Evolutionary conservation across 164 flowering plant species (phyloP).

Genomic region (Paratinospora sagittata): DNA sequence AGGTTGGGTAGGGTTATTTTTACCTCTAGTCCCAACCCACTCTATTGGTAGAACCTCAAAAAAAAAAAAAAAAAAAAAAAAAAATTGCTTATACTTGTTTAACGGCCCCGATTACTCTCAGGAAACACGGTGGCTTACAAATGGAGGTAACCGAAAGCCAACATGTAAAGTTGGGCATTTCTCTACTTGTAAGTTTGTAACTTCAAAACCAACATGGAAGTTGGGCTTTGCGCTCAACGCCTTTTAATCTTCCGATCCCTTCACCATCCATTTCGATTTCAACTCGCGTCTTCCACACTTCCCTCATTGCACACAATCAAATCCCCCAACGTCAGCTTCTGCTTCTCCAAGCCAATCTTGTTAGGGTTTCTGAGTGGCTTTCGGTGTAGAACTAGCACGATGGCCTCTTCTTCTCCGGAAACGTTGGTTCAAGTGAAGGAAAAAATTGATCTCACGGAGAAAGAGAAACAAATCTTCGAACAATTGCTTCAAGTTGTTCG

Average conservation of each 20-base stretch:
- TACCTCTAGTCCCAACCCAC: too few relatives aligned
- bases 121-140: too few relatives aligned
- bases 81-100: too few relatives aligned
- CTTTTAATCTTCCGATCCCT: neutral
- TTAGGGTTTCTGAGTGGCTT: neutral
- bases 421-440: slow-evolving; percentile 48
- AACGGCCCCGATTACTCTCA: too few relatives aligned
- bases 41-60: too few relatives aligned
- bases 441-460: slow-evolving; percentile 53
- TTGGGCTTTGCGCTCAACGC: neutral
- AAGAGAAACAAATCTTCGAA: slow-evolving; percentile 63
- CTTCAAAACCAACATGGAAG: neutral
- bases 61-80: too few relatives aligned
- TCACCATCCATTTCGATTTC: neutral
- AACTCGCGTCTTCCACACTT: neutral
- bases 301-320: slow-evolving; percentile 5
- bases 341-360: neutral
- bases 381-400: neutral
- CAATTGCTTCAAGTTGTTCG: slow-evolving; percentile 53
- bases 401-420: neutral
- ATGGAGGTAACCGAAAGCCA: too few relatives aligned
- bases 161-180: too few relatives aligned
- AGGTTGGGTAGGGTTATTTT: too few relatives aligned
- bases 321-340: neutral
- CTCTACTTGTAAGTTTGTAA: too few relatives aligned